Percentiles rank a stretch among this genome's conserved stretches.
Conservation (phyloP, 768 basidiomycete species). For the Lentinula aciculospora region DNA sequence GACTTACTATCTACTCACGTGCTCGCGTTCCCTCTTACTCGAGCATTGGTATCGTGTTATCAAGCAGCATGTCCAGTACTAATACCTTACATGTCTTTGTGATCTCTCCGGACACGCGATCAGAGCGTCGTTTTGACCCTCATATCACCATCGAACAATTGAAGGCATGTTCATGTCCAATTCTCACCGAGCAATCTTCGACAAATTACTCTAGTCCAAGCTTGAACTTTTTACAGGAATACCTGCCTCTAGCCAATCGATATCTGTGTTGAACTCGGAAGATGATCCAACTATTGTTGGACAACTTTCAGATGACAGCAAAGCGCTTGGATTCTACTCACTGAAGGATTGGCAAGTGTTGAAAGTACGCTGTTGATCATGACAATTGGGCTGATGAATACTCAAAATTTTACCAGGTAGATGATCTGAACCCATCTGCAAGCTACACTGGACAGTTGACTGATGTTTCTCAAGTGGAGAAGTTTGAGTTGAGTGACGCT, state of each 20-base stretch:
- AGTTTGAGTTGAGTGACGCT: conserved; percentile 81
- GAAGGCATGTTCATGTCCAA: conserved; percentile 50
- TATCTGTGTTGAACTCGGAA: conserved; percentile 59
- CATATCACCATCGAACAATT: conserved; percentile 71
- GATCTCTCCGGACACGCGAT: conserved; percentile 81
- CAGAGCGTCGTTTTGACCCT: conserved; percentile 81
- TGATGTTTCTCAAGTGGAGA: conserved; percentile 83
- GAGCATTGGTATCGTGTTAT: too few relatives aligned
- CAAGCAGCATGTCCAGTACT: conserved; percentile 35
- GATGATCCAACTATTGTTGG: conserved; percentile 44
- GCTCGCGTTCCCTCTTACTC: too few relatives aligned
- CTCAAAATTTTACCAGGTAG: conserved; percentile 37
- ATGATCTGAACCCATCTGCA: conserved; percentile 69
- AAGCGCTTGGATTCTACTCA: conserved; percentile 70
- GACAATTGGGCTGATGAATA: neutral
- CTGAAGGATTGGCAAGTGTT: conserved; percentile 74
- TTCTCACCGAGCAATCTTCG: conserved; percentile 10
- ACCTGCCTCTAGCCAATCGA: conserved; percentile 61
- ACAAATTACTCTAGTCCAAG: conserved; percentile 46
- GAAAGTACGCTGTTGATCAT: conserved; percentile 44
- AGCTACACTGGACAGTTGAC: conserved; percentile 80
- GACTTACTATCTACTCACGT: neutral
- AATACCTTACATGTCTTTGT: conserved; percentile 73
- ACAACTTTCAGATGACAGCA: conserved; percentile 58
- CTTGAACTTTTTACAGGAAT: conserved; percentile 93